Evolutionary conservation across 2,329 filamentous ascomycete species (phyloP), one percentile per base, ranked within the genome.

Genomic region (Botrytis byssoidea): DNA sequence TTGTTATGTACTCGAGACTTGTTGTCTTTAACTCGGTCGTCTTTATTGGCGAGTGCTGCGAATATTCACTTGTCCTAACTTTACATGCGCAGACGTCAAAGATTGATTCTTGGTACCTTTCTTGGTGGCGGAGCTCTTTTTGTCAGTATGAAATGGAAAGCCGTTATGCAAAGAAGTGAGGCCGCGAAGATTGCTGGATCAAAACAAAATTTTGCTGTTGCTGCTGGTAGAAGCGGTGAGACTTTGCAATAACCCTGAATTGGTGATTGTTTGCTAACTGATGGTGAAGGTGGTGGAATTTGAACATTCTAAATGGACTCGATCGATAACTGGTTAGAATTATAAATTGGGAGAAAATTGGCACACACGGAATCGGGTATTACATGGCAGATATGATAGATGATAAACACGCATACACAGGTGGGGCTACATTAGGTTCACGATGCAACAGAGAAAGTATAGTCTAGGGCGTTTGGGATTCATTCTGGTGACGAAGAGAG

Each of bases 71-170:
- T 35, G 60, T 61, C 14, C 71, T 68, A 57, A 68, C 66, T 32
- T 35, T 14, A n/a, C 35, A 80, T 79, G 46, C 77, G 77, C 37
- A 77, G 77, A 73, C 74, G 78, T 44, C 77, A 74, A n/a, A 77
- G 78, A 60, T 74, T 81, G 59, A 74, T 81, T 16, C 73, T 81
- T 29, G 71, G 75, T n/a, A 71, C 77, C 12, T 76, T 81, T 44
- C 57, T 81, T n/a, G 77, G 76, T n/a, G 78, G 74, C 7, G 73
- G 75, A 44, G 76, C 76, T 22, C 40, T 80, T 1, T 81, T 81
- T 66, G 74, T 80, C 55, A 79, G 77, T 3, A 74, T 81, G 72
- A 81, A 81, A 74, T 81, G 79, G 78, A 74, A 76, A 35, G 80
- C 80, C 10, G 80, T 81, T 5, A 71, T 81, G 72, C 74, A 77